A percentile compares a stretch with the other conserved stretches of the same genome.
Conservation (phyloP, 2,329 filamentous ascomycete species). For the Aspergillus sp. region DNA sequence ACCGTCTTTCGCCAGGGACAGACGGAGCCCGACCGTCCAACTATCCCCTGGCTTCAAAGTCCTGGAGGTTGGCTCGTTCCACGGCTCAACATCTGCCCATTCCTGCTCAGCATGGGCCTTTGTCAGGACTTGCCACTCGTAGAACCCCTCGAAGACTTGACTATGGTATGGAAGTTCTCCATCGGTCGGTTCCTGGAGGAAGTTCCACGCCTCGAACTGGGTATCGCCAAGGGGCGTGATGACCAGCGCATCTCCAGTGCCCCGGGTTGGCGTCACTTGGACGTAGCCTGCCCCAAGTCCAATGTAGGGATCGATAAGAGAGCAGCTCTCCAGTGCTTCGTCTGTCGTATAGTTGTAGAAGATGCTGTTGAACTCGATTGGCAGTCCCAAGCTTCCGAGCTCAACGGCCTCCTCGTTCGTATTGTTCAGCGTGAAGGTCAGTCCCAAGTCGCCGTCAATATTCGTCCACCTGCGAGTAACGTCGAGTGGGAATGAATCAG, state of each 20-base stretch:
- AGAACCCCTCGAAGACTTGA: constrained; percentile 61
- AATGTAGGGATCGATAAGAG: constrained; percentile 61
- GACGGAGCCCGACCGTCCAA: constrained; percentile 52
- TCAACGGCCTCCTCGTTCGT: constrained; percentile 45
- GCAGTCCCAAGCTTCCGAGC: constrained; percentile 59
- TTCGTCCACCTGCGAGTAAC: constrained; percentile 56
- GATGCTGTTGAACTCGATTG: constrained; percentile 63
- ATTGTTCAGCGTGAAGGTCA: constrained; percentile 56
- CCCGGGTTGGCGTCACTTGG: constrained; percentile 53
- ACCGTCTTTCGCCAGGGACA: constrained; percentile 39
- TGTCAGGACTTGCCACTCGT: constrained; percentile 59
- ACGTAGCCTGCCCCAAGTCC: constrained; percentile 60
- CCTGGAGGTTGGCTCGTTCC: constrained; percentile 56
- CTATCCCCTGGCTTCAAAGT: constrained; percentile 47
- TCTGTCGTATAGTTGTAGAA: constrained; percentile 53
- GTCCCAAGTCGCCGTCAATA: constrained; percentile 49
- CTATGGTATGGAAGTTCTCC: constrained; percentile 48
- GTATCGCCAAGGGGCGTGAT: constrained; percentile 55
- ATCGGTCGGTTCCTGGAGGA: constrained; percentile 48
- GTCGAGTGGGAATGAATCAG: constrained; percentile 35
- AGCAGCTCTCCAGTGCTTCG: constrained; percentile 54
- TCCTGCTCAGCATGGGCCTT: constrained; percentile 58
- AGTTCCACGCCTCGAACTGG: constrained; percentile 57
- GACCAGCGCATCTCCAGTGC: constrained; percentile 54
- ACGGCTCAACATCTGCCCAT: constrained; percentile 53